phyloP scores from a whole-genome alignment of 352 stramenopile species.

The Phytopythium chamaehyphon region DNA sequence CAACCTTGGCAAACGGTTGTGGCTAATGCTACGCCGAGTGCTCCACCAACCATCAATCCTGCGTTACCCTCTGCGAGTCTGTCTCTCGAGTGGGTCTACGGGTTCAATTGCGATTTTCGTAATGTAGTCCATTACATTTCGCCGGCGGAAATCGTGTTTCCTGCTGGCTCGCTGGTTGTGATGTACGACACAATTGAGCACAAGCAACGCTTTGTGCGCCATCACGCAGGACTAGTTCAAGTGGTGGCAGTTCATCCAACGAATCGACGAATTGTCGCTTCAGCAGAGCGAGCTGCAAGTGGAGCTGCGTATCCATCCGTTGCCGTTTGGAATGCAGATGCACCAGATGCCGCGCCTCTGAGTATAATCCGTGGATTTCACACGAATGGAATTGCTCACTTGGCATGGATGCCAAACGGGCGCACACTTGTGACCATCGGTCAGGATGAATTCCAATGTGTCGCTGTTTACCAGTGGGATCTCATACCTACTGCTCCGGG shows the following conservation, averaged over 20 bases:
- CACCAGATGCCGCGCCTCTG: slow-evolving; percentile 34
- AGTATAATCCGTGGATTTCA: slow-evolving; percentile 69
- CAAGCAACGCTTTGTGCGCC: slow-evolving; percentile 58
- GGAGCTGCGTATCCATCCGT: slow-evolving; percentile 39
- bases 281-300: slow-evolving; percentile 43
- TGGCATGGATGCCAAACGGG: slow-evolving; percentile 74
- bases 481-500: slow-evolving; percentile 1
- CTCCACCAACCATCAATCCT: slow-evolving; percentile 44
- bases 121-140: slow-evolving; percentile 59
- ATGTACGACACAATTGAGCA: slow-evolving; percentile 72
- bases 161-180: slow-evolving; percentile 52
- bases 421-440: slow-evolving; percentile 63
- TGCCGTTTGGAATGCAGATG: slow-evolving; percentile 55
- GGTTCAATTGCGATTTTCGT: slow-evolving; percentile 70
- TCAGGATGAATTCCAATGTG: slow-evolving; percentile 60
- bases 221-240: slow-evolving; percentile 64
- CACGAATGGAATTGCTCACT: slow-evolving; percentile 45
- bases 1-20: slow-evolving; percentile 65
- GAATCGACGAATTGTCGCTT: slow-evolving; percentile 44
- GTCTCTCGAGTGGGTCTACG: slow-evolving; percentile 77
- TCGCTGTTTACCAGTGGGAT: slow-evolving; percentile 79
- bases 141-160: slow-evolving; percentile 55
- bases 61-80: slow-evolving; percentile 53
- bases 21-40: slow-evolving; percentile 50
- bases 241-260: slow-evolving; percentile 52